phyloP scores from a whole-genome alignment of 495 filamentous ascomycete genomes.

The Trichoderma gamsii region DNA sequence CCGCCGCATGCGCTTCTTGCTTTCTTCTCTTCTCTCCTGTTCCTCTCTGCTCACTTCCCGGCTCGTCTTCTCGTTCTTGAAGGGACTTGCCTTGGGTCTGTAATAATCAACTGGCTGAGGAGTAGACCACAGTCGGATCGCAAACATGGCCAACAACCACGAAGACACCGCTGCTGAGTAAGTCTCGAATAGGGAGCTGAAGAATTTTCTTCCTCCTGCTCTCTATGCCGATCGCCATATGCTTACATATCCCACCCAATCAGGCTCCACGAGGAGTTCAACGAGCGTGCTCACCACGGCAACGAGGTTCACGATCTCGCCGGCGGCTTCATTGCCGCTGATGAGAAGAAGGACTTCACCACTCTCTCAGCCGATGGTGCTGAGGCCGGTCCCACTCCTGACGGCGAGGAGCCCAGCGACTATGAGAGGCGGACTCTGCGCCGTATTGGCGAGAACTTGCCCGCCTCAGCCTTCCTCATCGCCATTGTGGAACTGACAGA shows the following conservation, averaged over 20 bases:
- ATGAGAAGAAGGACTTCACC: constrained; percentile 10
- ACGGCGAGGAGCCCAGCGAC: constrained; percentile 44
- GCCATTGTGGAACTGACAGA: constrained; percentile 73
- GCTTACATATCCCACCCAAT: not conserved
- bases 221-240: not conserved
- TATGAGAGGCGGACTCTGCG: constrained; percentile 57
- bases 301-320: not conserved
- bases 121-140: not conserved
- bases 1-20: not conserved
- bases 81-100: constrained; percentile 8
- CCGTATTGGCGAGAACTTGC: constrained; percentile 59
- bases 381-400: constrained; percentile 16
- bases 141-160: constrained; percentile 14
- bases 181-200: not conserved
- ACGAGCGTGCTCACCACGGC: not conserved
- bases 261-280: constrained; percentile 16
- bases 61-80: not conserved
- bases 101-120: not conserved
- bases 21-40: not conserved
- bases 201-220: not conserved
- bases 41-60: not conserved
- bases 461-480: constrained; percentile 59
- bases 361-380: not conserved
- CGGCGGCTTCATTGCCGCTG: constrained; percentile 10
- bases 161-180: constrained; percentile 13